These are phyloP conservation scores for Volvox africanus DNA, from an alignment of 139 green algal genomes.

Conservation along the genomic window DNA sequence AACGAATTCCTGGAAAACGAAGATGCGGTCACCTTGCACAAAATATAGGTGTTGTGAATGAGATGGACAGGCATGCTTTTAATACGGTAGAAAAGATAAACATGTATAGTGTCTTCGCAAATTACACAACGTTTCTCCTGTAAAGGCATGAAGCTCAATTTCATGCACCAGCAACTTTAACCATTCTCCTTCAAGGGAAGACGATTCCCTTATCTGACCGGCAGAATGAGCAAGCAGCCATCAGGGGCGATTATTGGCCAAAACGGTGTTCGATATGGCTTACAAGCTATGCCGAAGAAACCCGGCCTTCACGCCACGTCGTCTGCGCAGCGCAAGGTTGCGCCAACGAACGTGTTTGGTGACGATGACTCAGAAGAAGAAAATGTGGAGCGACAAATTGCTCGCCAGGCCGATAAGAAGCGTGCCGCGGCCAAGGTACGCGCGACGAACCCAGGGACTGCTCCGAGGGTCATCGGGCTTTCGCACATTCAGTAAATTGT, in stretches of 20 bases:
- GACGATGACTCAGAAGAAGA: slow-evolving; percentile 76
- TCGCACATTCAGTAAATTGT: slow-evolving; percentile 75
- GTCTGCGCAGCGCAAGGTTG: background rate
- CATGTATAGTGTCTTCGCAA: too few relatives aligned
- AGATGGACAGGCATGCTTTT: background rate
- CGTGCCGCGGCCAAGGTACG: slow-evolving; percentile 66
- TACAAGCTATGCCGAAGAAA: slow-evolving; percentile 62
- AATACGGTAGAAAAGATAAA: background rate
- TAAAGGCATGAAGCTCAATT: too few relatives aligned
- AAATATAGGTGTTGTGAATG: background rate
- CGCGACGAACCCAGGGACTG: background rate
- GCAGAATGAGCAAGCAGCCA: slow-evolving; percentile 26
- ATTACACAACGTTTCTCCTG: too few relatives aligned
- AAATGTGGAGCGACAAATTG: slow-evolving; percentile 69
- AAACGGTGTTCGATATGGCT: slow-evolving; percentile 86
- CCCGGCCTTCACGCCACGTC: slow-evolving; percentile 32
- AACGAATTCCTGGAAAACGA: background rate
- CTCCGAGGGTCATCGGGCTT: background rate
- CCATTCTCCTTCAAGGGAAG: too few relatives aligned
- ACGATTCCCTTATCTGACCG: background rate
- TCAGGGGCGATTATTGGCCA: slow-evolving; percentile 60
- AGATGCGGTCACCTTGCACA: background rate
- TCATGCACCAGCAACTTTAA: background rate
- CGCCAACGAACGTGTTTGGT: slow-evolving; percentile 68
- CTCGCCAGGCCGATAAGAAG: slow-evolving; percentile 79